phyloP scores from a whole-genome alignment of 2,329 filamentous ascomycete genomes.

The Shiraia bambusicola region DNA sequence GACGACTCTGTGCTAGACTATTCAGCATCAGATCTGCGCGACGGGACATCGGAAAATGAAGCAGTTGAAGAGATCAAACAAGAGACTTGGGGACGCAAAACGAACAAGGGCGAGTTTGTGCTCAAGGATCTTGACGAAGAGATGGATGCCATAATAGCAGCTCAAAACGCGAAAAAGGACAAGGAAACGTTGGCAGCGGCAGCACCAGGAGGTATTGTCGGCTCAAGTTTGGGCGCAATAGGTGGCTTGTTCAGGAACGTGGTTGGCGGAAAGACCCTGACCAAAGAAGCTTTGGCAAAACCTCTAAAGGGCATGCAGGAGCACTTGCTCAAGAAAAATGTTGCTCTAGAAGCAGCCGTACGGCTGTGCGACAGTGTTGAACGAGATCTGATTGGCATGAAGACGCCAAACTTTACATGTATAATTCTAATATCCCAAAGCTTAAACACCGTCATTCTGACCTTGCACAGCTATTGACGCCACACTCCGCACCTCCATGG shows the following conservation, averaged over 20 bases:
- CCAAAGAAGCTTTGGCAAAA: constrained; percentile 84
- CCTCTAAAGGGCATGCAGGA: constrained; percentile 96
- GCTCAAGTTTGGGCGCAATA: constrained; percentile 77
- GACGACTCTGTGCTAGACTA: constrained; percentile 82
- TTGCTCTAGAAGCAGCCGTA: constrained; percentile 89
- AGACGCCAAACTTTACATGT: constrained; percentile 88
- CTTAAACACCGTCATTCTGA: constrained; percentile 10
- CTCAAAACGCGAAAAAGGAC: constrained; percentile 64
- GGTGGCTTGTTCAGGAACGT: constrained; percentile 91
- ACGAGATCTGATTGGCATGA: constrained; percentile 83
- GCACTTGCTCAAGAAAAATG: constrained; percentile 91
- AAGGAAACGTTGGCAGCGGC: constrained; percentile 18
- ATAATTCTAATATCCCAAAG: constrained; percentile 11
- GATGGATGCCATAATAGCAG: constrained; percentile 83
- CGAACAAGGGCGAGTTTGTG: constrained; percentile 87
- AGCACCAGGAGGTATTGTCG: constrained; percentile 64
- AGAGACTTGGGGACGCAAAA: constrained; percentile 81
- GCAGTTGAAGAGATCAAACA: constrained; percentile 74
- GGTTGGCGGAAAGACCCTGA: constrained; percentile 89
- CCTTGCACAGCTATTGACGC: constrained; percentile 64
- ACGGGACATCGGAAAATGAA: constrained; percentile 52
- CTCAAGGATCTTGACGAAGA: constrained; percentile 92
- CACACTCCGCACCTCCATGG: constrained; percentile 82
- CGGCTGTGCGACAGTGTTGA: constrained; percentile 90
- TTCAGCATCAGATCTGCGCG: constrained; percentile 64